Base-by-base conservation (phyloP, 2,329 filamentous ascomycete species). In the Botrytis elliptica region DNA sequence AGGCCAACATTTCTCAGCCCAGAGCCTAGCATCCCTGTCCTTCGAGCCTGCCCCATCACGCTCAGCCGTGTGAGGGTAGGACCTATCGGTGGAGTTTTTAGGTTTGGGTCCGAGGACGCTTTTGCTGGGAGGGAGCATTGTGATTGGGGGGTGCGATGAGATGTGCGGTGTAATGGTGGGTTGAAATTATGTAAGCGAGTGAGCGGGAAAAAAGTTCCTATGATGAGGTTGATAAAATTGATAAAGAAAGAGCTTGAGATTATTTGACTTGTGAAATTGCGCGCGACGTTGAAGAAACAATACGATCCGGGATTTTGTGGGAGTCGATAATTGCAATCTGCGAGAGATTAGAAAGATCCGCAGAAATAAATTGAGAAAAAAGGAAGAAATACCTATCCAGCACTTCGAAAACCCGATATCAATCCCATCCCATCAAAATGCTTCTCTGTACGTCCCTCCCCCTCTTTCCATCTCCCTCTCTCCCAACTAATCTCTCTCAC, bases 401-500 rank as follows among this genome's bases (percentile, higher is more conserved):
- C 25, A 70, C 29, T 14, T 20, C 49, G 49, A 38, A 29, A 69
- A 49, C 4, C 20, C 16, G 18, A 52, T 25, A 38, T 52, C 22
- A 29, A 52, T 36, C 12, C 33, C 25, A 18, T 25, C 6, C n/a
- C 36, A 70, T 38, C 70, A 72, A 68, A 60, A 72, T 72, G 70
- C 70, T 72, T 29, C 70, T 72, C 70, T 72, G 70, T 72, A 68
- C 4, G 70, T 25, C n/a, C 52, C 36, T 29, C 25, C 18, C 4
- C 14, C 3, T 33, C 16, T 29, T 3, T 29, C 46, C 38, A 1
- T 16, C 10, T 6, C 20, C 3, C 8, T 33, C 12, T 40, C 42
- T 40, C 49, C 49, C 4, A 55, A 40, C 65, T 67, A 55, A 67
- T 40, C 22, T n/a, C 2, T 38, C 7, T 2, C 57, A 6, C 42